Evolutionary conservation across 1,139 yeast genomes (phyloP).

Genomic region (Taphrina populina): DNA sequence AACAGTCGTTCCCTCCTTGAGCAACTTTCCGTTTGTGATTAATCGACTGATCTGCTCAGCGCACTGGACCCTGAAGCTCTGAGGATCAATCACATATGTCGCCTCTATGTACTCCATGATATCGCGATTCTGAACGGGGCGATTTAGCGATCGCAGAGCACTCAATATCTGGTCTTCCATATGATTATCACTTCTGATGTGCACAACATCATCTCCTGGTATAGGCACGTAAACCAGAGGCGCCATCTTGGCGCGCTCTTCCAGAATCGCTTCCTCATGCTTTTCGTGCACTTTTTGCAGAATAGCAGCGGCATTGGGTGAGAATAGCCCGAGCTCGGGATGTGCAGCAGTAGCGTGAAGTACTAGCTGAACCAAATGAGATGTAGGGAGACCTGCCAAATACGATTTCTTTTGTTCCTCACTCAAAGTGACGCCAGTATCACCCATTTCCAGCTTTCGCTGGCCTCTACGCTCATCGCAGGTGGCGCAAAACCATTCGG

Average conservation of each 20-base stretch:
- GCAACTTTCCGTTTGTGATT: background rate
- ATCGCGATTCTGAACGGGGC: constrained; percentile 11
- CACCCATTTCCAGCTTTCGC: constrained; percentile 48
- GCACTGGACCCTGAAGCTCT: constrained; percentile 8
- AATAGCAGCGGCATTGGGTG: constrained; percentile 38
- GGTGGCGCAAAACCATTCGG: constrained; percentile 50
- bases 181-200: too few species aligned
- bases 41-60: constrained; percentile 16
- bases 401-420: constrained; percentile 48
- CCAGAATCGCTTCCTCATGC: constrained; percentile 32
- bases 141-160: background rate
- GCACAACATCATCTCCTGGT: constrained; percentile 21
- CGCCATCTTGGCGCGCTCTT: constrained; percentile 15
- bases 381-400: constrained; percentile 47
- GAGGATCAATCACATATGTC: constrained; percentile 9
- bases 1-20: constrained; percentile 6
- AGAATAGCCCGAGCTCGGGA: constrained; percentile 39
- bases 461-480: constrained; percentile 48
- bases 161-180: constrained; percentile 1
- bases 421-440: constrained; percentile 45
- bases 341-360: constrained; percentile 39
- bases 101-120: constrained; percentile 20
- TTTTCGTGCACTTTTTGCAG: constrained; percentile 31
- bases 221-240: constrained; percentile 13
- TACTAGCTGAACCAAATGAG: constrained; percentile 49